Evolutionary conservation across 108 stramenopile genomes (phyloP), one percentile per base, ranked within the genome.

Genomic region (Cylindrotheca fusiformis): DNA sequence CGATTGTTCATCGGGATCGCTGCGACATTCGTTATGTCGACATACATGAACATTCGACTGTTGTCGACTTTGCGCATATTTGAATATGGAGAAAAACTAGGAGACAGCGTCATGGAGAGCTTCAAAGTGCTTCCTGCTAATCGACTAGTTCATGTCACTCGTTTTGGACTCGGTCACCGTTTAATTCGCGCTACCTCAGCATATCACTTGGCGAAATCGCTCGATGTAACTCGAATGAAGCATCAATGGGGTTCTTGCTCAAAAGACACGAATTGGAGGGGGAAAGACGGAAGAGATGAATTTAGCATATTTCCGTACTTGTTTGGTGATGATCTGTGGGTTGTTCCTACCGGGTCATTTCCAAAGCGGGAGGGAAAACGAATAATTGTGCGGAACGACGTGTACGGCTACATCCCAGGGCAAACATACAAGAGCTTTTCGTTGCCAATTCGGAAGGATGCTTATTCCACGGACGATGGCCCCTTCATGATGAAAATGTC

Each of bases 101-200:
- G n/a, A n/a, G 36, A 41, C 36, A 41, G 10, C 6, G 6, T 14
- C 36, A 41, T 41, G 36, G 36, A 41, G 6, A 14, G 36, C 6
- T 51, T 51, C 19, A 4, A 55, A 26, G 54, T 26, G 21, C 5
- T 27, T 32, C 31, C 32, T 19, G n/a, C 57, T 22, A 69, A 50
- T 48, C 47, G 49, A 45, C n/a, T 75, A 31, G 62, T 75, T 33
- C 74, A 75, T 60, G 45, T 69, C 20, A 72, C 63, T 10, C 53
- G 59, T 19, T 84, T 75, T 74, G 80, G 80, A 18, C 58, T 81
- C 26, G 80, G 80, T 30, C 80, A 81, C 68, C 71, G 80, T 4
- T 49, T 81, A 8, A 58, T 71, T 52, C 67, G 75, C 32, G 48
- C 74, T 4, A 55, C 75, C 12, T 66, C 75, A 14, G 71, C 72